phyloP scores from a whole-genome alignment of 75 land plant genomes.

The Isoetes taiwanensis region DNA sequence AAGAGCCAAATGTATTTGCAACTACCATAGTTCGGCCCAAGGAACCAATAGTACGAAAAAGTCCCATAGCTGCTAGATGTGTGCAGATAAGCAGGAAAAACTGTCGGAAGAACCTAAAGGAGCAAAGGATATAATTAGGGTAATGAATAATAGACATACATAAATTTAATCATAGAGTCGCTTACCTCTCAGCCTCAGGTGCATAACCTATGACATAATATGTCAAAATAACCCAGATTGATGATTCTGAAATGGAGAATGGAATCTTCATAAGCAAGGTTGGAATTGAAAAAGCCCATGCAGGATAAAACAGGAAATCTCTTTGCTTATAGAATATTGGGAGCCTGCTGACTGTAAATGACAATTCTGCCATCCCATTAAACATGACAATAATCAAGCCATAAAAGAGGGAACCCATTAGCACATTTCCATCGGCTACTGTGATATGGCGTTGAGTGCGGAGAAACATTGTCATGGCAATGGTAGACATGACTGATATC shows the following conservation, averaged over 20 bases:
- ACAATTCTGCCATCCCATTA: slow-evolving; percentile 77
- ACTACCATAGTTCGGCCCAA: slow-evolving; percentile 21
- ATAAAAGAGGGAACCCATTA: slow-evolving; percentile 53
- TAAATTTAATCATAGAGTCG: too few species aligned
- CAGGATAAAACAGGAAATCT: slow-evolving; percentile 23
- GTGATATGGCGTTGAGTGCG: slow-evolving; percentile 40
- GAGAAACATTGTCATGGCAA: slow-evolving; percentile 50
- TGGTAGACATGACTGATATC: slow-evolving; percentile 42
- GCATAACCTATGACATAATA: slow-evolving; percentile 25
- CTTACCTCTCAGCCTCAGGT: slow-evolving; percentile 13
- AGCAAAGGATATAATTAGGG: too few species aligned
- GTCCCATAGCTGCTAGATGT: slow-evolving; percentile 12
- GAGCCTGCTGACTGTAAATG: slow-evolving; percentile 49
- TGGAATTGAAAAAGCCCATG: slow-evolving; percentile 21
- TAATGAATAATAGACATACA: not conserved
- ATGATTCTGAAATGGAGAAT: slow-evolving; percentile 18
- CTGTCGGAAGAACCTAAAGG: slow-evolving; percentile 20
- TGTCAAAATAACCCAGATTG: slow-evolving; percentile 9
- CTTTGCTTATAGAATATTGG: slow-evolving; percentile 89
- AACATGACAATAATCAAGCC: slow-evolving; percentile 55
- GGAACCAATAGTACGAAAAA: slow-evolving; percentile 15
- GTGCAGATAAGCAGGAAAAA: slow-evolving; percentile 11
- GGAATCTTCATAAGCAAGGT: slow-evolving; percentile 12
- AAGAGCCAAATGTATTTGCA: slow-evolving; percentile 14
- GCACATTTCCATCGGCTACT: slow-evolving; percentile 36